Conservation (phyloP, 2,329 filamentous ascomycete genomes). For the Cordyceps tenuipes region DNA sequence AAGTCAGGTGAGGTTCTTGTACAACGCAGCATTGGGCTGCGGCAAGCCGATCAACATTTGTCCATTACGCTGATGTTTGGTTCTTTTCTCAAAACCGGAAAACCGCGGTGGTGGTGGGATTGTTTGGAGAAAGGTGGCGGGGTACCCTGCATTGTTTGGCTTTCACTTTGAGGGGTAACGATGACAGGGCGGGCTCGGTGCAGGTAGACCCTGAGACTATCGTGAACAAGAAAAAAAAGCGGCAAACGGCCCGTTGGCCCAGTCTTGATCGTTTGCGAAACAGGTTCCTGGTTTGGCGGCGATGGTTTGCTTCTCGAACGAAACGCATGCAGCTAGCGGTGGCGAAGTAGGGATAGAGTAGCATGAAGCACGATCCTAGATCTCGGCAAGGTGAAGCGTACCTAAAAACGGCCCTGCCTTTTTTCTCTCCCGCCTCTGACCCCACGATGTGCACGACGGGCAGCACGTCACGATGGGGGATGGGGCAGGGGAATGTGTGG, state of each 20-base stretch:
- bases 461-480: conserved; percentile 10
- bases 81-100: background rate
- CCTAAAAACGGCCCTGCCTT: conserved; percentile 2
- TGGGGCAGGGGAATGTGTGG: background rate
- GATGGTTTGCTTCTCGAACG: background rate
- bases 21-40: background rate
- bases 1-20: background rate
- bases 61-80: background rate
- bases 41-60: background rate
- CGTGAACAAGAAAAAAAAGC: background rate
- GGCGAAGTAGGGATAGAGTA: background rate
- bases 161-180: background rate
- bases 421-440: background rate
- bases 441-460: conserved; percentile 8
- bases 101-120: background rate
- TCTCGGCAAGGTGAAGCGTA: conserved; percentile 8
- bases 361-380: conserved; percentile 7
- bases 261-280: background rate
- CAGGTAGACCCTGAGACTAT: background rate
- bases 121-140: background rate
- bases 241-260: background rate
- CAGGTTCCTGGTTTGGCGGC: background rate
- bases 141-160: background rate
- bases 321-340: conserved; percentile 5
- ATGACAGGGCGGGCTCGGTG: background rate